Conservation (phyloP, 495 filamentous ascomycete genomes). For the Xylaria grammica region DNA sequence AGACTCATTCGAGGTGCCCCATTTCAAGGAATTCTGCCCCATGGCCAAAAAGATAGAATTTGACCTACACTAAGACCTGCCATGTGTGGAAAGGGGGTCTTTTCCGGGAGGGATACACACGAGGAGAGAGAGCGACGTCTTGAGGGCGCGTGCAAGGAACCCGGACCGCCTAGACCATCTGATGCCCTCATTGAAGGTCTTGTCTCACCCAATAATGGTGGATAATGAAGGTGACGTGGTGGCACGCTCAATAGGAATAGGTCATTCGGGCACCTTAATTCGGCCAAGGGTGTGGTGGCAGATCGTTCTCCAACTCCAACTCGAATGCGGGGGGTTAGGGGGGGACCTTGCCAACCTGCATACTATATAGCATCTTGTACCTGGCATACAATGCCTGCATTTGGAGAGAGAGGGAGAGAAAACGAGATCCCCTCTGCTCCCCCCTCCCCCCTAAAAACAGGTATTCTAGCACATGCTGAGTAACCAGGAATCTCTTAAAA, state of each 20-base stretch:
- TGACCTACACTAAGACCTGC: slow-evolving; percentile 8
- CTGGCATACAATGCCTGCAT: not conserved
- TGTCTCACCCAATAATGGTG: not conserved
- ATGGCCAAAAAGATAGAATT: not conserved
- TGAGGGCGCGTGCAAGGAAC: not conserved
- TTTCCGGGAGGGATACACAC: not conserved
- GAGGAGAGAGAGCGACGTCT: not conserved
- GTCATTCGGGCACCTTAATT: slow-evolving; percentile 15
- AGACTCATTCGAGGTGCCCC: not conserved
- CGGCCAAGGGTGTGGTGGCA: slow-evolving; percentile 4
- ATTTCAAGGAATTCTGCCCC: not conserved
- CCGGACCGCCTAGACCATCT: not conserved
- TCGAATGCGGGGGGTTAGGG: slow-evolving; percentile 11
- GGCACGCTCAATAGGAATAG: slow-evolving; percentile 5
- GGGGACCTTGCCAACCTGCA: not conserved
- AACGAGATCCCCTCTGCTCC: no score
- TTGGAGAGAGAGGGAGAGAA: not conserved
- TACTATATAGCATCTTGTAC: slow-evolving; percentile 6
- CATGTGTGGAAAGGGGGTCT: slow-evolving; percentile 3
- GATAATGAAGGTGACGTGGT: not conserved
- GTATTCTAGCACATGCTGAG: not conserved
- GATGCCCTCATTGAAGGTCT: not conserved
- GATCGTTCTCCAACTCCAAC: slow-evolving; percentile 17
- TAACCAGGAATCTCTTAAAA: no score
- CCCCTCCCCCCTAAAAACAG: slow-evolving; percentile 15